Percentiles rank a stretch among this genome's conserved stretches.
These are phyloP conservation scores for Helenozyma baotianmanensis DNA, from an alignment of 805 yeast genomes.

Conservation along the genomic window DNA sequence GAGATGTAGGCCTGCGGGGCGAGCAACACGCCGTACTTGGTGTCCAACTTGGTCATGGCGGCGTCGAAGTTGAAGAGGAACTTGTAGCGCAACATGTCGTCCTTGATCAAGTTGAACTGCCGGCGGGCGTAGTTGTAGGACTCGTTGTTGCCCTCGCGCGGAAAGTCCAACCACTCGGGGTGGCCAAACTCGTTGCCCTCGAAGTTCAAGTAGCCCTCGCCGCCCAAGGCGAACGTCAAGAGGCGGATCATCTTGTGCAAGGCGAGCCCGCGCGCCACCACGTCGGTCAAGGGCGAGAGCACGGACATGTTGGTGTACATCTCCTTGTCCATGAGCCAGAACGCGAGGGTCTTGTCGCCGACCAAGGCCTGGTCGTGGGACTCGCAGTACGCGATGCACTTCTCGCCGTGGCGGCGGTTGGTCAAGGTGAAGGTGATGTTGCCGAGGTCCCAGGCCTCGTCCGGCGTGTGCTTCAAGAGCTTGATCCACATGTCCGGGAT, in stretches of 20 bases:
- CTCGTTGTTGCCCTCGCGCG: slow-evolving; percentile 81
- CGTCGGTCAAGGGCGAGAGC: slow-evolving; percentile 65
- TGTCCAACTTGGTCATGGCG: slow-evolving; percentile 77
- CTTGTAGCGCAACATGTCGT: slow-evolving; percentile 73
- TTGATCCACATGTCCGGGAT: slow-evolving; percentile 99
- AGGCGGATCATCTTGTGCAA: slow-evolving; percentile 88
- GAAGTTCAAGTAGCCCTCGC: slow-evolving; percentile 92
- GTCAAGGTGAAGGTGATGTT: slow-evolving; percentile 75
- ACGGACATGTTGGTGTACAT: slow-evolving; percentile 95
- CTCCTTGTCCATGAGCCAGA: slow-evolving; percentile 98
- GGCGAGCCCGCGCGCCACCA: slow-evolving; percentile 84
- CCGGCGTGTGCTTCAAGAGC: slow-evolving; percentile 71
- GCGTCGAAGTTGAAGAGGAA: slow-evolving; percentile 77
- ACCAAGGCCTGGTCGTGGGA: slow-evolving; percentile 97
- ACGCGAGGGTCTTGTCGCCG: slow-evolving; percentile 94
- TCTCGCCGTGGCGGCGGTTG: slow-evolving; percentile 83
- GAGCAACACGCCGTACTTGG: slow-evolving; percentile 64
- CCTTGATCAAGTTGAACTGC: slow-evolving; percentile 84
- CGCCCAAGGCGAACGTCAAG: slow-evolving; percentile 86
- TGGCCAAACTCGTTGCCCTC: slow-evolving; percentile 99
- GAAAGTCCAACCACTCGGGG: slow-evolving; percentile 98
- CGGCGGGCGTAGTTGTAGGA: slow-evolving; percentile 93
- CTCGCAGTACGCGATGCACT: slow-evolving; percentile 88
- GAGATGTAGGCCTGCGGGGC: slow-evolving; percentile 76
- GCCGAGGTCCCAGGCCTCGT: slow-evolving; percentile 91